Evolutionary conservation across 106 monocot species (phyloP), one percentile per base, ranked within the genome.

Genomic region (Dendrobium chrysotoxum): DNA sequence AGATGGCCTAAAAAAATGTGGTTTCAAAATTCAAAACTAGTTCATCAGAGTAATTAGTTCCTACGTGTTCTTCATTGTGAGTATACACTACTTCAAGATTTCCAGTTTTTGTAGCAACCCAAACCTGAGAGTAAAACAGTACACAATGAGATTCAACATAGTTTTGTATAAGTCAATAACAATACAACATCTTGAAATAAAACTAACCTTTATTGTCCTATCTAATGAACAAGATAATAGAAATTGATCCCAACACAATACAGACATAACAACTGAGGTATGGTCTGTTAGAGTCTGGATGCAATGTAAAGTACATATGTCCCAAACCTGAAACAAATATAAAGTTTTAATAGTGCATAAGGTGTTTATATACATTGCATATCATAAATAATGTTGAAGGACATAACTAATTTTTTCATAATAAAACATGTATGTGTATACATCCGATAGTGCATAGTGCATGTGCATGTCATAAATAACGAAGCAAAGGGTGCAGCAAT

Each of bases 201-300:
- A 35, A 39, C 72, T 66, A 40, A 89, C 86, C 84, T 84, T 89
- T 79, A 90, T 42, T 64, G 86, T 92, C 75, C 72, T 47, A 78
- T 97, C 96, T 81, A 97, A 85, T n/a, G 96, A 97, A 87, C 90
- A 92, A 12, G 96, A 92, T 81, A 97, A 61, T 23, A 97, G 67
- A 86, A 94, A 97, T 41, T 97, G 96, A 84, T 97, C 92, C 96
- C 96, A 97, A 85, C 90, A 94, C 15, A 94, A 80, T 26, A 97
- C 73, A 50, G 96, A 92, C 92, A 91, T 94, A 53, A 97, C 92
- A 40, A 92, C 94, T 25, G 78, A 70, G 44, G 88, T 89, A 82
- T 97, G 96, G 72, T 92, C 96, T 66, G 84, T 91, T 21, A 97
- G 92, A 2, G 92, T 97, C 79, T 94, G 92, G 45, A 94, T 85